Evolutionary conservation across 768 basidiomycete species (phyloP).

Genomic region (Suillus clintonianus): DNA sequence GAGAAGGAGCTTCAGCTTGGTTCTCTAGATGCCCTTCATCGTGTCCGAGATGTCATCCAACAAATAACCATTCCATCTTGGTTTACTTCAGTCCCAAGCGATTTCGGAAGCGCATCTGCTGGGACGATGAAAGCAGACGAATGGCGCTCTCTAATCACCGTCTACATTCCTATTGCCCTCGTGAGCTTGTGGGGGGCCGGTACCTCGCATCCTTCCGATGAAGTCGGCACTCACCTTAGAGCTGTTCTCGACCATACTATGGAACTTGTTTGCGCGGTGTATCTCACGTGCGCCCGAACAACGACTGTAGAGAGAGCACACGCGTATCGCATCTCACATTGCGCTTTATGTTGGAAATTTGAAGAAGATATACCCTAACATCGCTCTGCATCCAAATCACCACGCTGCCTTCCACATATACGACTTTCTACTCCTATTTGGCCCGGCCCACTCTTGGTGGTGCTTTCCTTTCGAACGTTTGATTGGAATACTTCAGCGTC

Average conservation of each 20-base stretch:
- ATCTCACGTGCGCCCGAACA: slow-evolving; percentile 23
- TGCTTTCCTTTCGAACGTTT: slow-evolving; percentile 32
- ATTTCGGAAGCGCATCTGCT: slow-evolving; percentile 17
- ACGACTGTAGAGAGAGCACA: slow-evolving; percentile 12
- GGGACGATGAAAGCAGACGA: slow-evolving; percentile 37
- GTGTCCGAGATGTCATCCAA: not conserved
- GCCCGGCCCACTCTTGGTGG: slow-evolving; percentile 30
- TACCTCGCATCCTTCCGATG: no score
- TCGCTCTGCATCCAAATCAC: slow-evolving; percentile 26
- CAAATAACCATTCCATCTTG: slow-evolving; percentile 12
- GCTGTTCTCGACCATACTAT: no score
- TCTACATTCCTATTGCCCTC: slow-evolving; percentile 37
- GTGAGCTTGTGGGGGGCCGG: no score
- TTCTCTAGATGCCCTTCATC: not conserved
- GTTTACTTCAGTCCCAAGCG: slow-evolving; percentile 9
- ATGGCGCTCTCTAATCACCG: slow-evolving; percentile 30
- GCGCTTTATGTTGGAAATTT: slow-evolving; percentile 20
- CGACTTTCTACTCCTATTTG: slow-evolving; percentile 27
- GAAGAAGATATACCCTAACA: slow-evolving; percentile 17
- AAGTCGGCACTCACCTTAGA: no score
- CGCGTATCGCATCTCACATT: slow-evolving; percentile 14
- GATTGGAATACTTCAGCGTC: no score
- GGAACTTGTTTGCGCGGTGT: no score
- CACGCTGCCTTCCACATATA: slow-evolving; percentile 34
- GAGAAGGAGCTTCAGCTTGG: not conserved